phyloP scores from a whole-genome alignment of 768 basidiomycete species.

The Paxillus rubicundulus region DNA sequence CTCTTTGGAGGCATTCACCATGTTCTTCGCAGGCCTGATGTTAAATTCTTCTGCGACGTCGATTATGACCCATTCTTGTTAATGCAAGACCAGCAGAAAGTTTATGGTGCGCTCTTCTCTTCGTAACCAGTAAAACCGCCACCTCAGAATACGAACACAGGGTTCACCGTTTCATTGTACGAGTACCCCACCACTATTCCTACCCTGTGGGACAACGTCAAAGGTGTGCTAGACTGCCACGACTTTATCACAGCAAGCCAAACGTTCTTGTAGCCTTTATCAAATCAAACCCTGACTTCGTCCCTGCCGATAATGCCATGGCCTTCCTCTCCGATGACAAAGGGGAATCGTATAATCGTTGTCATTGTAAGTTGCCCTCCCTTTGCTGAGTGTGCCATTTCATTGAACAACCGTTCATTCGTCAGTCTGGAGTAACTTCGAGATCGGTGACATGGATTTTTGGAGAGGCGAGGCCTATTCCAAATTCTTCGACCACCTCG shows the following conservation, averaged over 20 bases:
- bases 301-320: constrained; percentile 67
- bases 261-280: constrained; percentile 58
- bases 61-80: constrained; percentile 76
- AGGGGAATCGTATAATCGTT: constrained; percentile 72
- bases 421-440: constrained; percentile 71
- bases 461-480: constrained; percentile 85
- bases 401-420: constrained; percentile 20
- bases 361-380: constrained; percentile 57
- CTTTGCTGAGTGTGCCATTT: neutral
- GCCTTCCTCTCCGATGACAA: constrained; percentile 66
- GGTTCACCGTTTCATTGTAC: constrained; percentile 74
- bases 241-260: neutral
- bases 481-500: constrained; percentile 80
- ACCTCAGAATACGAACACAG: constrained; percentile 33
- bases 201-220: constrained; percentile 73
- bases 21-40: constrained; percentile 52
- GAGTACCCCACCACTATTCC: constrained; percentile 82
- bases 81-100: constrained; percentile 78
- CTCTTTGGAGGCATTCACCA: constrained; percentile 6
- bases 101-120: constrained; percentile 56
- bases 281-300: constrained; percentile 53
- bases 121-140: constrained; percentile 13
- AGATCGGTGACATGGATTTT: constrained; percentile 86
- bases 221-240: constrained; percentile 41
- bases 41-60: constrained; percentile 80